These are phyloP conservation scores for Guyanaporus albipodus DNA, from an alignment of 768 basidiomycete genomes.

Conservation along the genomic window DNA sequence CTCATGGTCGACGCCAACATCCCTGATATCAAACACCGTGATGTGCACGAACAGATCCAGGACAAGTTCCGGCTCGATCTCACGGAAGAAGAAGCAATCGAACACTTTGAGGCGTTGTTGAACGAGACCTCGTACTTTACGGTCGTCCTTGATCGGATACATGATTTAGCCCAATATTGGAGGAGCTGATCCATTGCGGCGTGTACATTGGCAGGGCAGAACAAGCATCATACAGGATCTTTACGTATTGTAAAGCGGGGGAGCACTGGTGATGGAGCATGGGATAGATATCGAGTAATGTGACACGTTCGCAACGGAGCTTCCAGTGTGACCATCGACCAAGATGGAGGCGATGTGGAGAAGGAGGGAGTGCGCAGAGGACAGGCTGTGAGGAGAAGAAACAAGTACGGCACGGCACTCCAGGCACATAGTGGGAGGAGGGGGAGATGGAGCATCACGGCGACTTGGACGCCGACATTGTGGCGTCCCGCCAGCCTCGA, in stretches of 20 bases:
- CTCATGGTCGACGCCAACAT: slow-evolving; percentile 98
- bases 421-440: no score
- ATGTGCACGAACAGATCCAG: slow-evolving; percentile 85
- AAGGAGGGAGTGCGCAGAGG: no score
- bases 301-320: no score
- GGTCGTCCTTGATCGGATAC: slow-evolving; percentile 89
- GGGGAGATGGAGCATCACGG: no score
- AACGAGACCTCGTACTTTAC: slow-evolving; percentile 96
- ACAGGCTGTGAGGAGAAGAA: no score
- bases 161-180: slow-evolving; percentile 89
- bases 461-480: neutral
- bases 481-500: neutral
- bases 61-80: slow-evolving; percentile 95
- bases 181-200: slow-evolving; percentile 46
- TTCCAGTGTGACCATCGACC: no score
- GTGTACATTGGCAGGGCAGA: slow-evolving; percentile 1
- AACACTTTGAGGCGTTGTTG: slow-evolving; percentile 89
- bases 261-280: neutral
- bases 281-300: no score
- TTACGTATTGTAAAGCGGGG: neutral
- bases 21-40: slow-evolving; percentile 91
- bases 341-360: no score
- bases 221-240: neutral
- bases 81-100: slow-evolving; percentile 95
- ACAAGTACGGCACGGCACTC: no score